Percentiles rank a stretch among this genome's conserved stretches.
phyloP scores from a whole-genome alignment of 2,329 filamentous ascomycete species.

The Ascochyta koolunga region DNA sequence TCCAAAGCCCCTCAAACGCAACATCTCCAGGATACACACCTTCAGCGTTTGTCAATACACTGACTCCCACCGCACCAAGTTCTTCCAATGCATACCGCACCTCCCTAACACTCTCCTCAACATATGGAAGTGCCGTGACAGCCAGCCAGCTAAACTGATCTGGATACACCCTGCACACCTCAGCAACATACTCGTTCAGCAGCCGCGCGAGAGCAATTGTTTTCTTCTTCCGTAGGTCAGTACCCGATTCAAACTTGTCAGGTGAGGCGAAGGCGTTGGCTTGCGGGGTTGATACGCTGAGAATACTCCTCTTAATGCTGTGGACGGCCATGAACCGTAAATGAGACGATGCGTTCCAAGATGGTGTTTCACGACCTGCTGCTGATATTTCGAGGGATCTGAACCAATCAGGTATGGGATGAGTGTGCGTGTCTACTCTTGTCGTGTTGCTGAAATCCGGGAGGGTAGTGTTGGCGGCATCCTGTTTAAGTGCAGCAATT shows the following conservation, averaged over 20 bases:
- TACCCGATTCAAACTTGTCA: slow-evolving; percentile 9
- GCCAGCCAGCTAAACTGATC: slow-evolving; percentile 39
- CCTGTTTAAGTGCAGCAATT: slow-evolving; percentile 31
- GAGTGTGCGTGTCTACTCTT: slow-evolving; percentile 46
- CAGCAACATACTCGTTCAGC: slow-evolving; percentile 42
- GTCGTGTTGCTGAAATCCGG: slow-evolving; percentile 26
- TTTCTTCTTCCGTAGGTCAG: slow-evolving; percentile 20
- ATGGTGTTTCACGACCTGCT: slow-evolving; percentile 43
- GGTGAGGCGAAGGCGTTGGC: slow-evolving; percentile 38
- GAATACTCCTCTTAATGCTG: slow-evolving; percentile 35
- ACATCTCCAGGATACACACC: slow-evolving; percentile 41
- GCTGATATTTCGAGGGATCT: slow-evolving; percentile 38
- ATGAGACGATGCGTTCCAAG: slow-evolving; percentile 38
- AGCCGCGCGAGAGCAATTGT: slow-evolving; percentile 43
- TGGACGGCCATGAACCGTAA: slow-evolving; percentile 42
- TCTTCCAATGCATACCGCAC: slow-evolving; percentile 37
- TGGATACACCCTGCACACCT: slow-evolving; percentile 32
- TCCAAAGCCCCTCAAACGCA: slow-evolving; percentile 35
- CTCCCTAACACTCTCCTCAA: slow-evolving; percentile 37
- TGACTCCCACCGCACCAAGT: slow-evolving; percentile 40
- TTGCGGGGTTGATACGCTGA: slow-evolving; percentile 45
- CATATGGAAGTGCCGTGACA: slow-evolving; percentile 39
- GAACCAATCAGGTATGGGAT: slow-evolving; percentile 46
- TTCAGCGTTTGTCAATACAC: slow-evolving; percentile 44
- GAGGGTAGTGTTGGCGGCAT: slow-evolving; percentile 1